These are phyloP conservation scores for Zostera marina DNA, from an alignment of 116 monocot genomes.

Conservation along the genomic window DNA sequence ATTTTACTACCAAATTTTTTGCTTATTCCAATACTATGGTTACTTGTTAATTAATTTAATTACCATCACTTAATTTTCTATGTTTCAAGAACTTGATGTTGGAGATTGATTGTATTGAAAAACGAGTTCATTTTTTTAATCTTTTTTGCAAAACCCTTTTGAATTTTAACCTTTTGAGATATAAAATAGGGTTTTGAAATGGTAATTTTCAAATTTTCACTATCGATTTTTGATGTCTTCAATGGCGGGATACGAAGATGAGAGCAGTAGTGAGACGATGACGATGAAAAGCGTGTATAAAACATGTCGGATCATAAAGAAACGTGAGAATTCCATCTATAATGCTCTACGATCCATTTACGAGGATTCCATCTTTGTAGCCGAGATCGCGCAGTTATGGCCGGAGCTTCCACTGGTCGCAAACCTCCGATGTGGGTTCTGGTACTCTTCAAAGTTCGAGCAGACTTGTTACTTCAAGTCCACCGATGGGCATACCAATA, in stretches of 20 bases:
- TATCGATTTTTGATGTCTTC: neutral
- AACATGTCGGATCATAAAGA: conserved; percentile 50
- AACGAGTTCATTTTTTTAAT: too few species aligned
- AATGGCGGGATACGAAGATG: conserved; percentile 2
- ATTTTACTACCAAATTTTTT: too few species aligned
- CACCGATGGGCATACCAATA: conserved; percentile 82
- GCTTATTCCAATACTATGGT: too few species aligned
- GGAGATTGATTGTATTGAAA: too few species aligned
- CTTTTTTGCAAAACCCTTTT: too few species aligned
- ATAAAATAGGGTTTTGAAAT: too few species aligned
- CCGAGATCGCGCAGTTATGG: conserved; percentile 75
- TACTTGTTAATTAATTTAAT: too few species aligned
- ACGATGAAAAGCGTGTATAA: conserved; percentile 39
- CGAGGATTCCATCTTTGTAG: conserved; percentile 77
- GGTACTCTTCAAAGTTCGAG: conserved; percentile 62
- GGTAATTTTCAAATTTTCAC: neutral
- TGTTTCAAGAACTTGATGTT: too few species aligned
- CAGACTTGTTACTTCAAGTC: conserved; percentile 92
- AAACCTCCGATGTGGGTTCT: conserved; percentile 89
- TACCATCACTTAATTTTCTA: too few species aligned
- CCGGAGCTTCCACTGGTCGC: conserved; percentile 73
- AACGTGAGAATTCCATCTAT: conserved; percentile 45
- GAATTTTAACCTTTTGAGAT: neutral
- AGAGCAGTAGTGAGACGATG: neutral
- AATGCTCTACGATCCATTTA: conserved; percentile 80